A percentile compares a stretch with the other conserved stretches of the same genome.
These are phyloP conservation scores for Fusarium gaditjirri DNA, from an alignment of 2,329 filamentous ascomycete species.

Conservation along the genomic window DNA sequence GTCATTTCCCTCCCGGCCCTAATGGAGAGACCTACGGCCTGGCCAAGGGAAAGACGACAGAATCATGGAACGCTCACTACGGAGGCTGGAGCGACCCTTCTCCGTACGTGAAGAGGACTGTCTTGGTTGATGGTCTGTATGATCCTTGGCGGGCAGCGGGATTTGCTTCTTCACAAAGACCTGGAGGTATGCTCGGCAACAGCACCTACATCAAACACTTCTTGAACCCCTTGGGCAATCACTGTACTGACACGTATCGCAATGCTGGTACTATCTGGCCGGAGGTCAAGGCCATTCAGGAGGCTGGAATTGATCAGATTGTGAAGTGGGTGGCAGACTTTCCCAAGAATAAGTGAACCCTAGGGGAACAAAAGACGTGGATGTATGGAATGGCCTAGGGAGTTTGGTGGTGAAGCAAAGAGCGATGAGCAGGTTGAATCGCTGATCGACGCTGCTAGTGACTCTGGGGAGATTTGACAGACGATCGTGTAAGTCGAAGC, in stretches of 20 bases:
- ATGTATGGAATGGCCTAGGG: not conserved
- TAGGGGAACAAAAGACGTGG: not conserved
- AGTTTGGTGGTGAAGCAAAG: not conserved
- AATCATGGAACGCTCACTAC: not conserved
- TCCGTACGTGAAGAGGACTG: not conserved
- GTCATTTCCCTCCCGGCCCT: not conserved
- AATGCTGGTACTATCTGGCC: conserved; percentile 6
- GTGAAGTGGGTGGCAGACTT: not conserved
- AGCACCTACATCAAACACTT: conserved; percentile 6
- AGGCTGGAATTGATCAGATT: conserved; percentile 1
- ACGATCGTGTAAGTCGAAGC: not conserved
- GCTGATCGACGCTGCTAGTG: not conserved
- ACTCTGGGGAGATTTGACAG: not conserved
- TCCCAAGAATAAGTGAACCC: not conserved
- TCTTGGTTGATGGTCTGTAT: not conserved
- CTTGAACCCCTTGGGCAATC: not conserved
- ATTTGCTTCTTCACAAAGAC: not conserved
- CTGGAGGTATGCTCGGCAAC: not conserved
- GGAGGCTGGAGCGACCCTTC: conserved; percentile 8
- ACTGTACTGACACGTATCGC: not conserved
- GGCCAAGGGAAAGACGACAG: not conserved
- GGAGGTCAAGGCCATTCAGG: conserved; percentile 2
- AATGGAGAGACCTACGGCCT: not conserved
- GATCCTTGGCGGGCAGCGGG: conserved; percentile 2
- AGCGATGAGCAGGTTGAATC: not conserved